Base-by-base conservation (phyloP, 352 stramenopile genomes). In the Blastocystis sp. region DNA sequence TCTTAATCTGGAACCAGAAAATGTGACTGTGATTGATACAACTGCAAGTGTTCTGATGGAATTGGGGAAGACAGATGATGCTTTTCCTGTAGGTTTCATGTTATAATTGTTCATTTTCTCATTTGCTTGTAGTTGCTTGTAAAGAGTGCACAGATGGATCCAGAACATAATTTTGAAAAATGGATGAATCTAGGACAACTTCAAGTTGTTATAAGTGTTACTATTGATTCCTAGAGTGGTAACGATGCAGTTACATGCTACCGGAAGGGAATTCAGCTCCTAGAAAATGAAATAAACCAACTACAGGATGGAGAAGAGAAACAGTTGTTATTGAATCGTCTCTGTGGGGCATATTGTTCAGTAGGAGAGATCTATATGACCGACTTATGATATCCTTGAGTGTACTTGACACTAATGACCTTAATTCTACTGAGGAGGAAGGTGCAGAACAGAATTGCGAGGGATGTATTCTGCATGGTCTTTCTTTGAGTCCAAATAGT, bases 181-280 rank as follows among this genome's bases (percentile, higher is more conserved):
- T 84, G 73, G 73, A 84, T 84, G 73, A 62, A 84, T 70, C 24
- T 84, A 44, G 73, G 54, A 17, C 73, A 84, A 22, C 37, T 84
- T 15, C 58, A 66, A 27, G 73, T 77, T 0, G 6, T 17, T 11
- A 27, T 77, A 6, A 3, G 4, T 56, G n/a, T 4, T 24, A 6
- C 5, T 6, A 6, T 44, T 77, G 15, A 77, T 19, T 33, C 64
- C 15, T 77, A 77, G 64, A 77, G 33, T 27, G 73, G 73, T 68
- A 84, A 66, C 27, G 73, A 84, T 30, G 54, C 73, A n/a, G 54
- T 84, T 22, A 84, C 54, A 19, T 84, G 73, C 58, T 84, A 70
- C 54, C 54, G 58, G 19, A 84, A 84, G 37, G 73, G 73, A 58
- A 70, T 70, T 40, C 54, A 84, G 58, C 30, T 84, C 3, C 58